Evolutionary conservation across 192 early-diverging fungal species (phyloP).

Genomic region (Gryganskiella cystojenkinii): DNA sequence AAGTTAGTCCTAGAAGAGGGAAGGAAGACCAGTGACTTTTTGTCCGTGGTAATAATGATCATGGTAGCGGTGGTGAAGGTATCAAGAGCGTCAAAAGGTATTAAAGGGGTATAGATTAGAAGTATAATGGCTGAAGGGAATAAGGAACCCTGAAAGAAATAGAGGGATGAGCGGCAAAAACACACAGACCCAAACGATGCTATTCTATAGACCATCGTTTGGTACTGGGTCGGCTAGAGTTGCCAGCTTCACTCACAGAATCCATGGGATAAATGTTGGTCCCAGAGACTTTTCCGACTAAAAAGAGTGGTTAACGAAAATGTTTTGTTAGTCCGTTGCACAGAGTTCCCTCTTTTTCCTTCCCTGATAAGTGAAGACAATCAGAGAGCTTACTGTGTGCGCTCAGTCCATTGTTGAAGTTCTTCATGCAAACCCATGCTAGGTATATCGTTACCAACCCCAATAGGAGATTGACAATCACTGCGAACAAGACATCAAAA

Average conservation of each 20-base stretch:
- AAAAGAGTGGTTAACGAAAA: background rate
- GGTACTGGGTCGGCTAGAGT: no score
- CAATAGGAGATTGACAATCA: slow-evolving; percentile 58
- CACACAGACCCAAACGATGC: background rate
- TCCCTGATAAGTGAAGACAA: background rate
- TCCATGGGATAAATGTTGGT: slow-evolving; percentile 54
- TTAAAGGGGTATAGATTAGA: slow-evolving; percentile 3
- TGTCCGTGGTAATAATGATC: no score
- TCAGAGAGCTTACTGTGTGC: slow-evolving; percentile 64
- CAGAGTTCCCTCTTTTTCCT: no score
- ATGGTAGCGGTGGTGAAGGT: no score
- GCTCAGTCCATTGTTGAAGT: slow-evolving; percentile 79
- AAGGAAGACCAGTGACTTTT: no score
- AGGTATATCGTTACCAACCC: slow-evolving; percentile 53
- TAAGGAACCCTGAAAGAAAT: background rate
- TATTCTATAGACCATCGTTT: slow-evolving; percentile 54
- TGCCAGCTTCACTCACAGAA: slow-evolving; percentile 22
- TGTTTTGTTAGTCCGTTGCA: background rate
- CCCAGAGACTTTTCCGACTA: slow-evolving; percentile 52
- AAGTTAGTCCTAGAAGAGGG: no score
- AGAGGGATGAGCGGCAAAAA: background rate
- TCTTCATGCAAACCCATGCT: slow-evolving; percentile 67
- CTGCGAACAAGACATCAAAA: slow-evolving; percentile 23
- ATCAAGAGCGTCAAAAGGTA: background rate
- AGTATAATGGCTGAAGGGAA: background rate